Conservation (phyloP, 192 early-diverging fungal genomes). For the Entomortierella chlamydospora region DNA sequence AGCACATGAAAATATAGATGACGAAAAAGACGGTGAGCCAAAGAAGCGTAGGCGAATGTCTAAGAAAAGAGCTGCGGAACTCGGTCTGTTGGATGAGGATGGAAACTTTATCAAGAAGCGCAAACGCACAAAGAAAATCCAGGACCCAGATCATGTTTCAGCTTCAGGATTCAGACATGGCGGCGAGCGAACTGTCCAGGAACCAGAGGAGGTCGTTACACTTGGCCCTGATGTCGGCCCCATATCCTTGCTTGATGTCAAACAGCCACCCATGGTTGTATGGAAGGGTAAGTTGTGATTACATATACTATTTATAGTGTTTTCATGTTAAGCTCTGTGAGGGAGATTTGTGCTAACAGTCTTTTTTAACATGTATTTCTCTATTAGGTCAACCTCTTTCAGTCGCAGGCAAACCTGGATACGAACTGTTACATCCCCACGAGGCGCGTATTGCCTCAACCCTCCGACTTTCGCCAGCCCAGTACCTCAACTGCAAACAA, state of each 20-base stretch:
- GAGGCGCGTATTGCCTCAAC: conserved; percentile 81
- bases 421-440: conserved; percentile 66
- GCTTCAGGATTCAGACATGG: conserved; percentile 39
- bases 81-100: conserved; percentile 17
- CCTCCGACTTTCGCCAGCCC: conserved; percentile 83
- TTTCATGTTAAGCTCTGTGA: too few relatives aligned
- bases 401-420: conserved; percentile 56
- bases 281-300: conserved; percentile 40
- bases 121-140: conserved; percentile 40
- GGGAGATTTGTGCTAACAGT: background rate
- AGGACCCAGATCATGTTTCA: conserved; percentile 35
- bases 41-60: conserved; percentile 36
- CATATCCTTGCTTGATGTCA: conserved; percentile 20
- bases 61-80: conserved; percentile 36
- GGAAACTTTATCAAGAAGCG: conserved; percentile 29
- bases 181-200: conserved; percentile 47
- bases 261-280: conserved; percentile 15
- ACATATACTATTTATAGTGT: background rate
- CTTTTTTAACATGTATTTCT: background rate
- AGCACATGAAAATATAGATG: background rate
- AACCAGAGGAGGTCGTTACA: conserved; percentile 30
- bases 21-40: conserved; percentile 8
- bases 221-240: conserved; percentile 43
- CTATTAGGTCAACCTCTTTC: conserved; percentile 56
- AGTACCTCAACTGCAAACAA: conserved; percentile 86